Percentiles rank a stretch among this genome's conserved stretches.
These are phyloP conservation scores for Pythium vanterpoolii DNA, from an alignment of 352 stramenopile species.

Conservation along the genomic window DNA sequence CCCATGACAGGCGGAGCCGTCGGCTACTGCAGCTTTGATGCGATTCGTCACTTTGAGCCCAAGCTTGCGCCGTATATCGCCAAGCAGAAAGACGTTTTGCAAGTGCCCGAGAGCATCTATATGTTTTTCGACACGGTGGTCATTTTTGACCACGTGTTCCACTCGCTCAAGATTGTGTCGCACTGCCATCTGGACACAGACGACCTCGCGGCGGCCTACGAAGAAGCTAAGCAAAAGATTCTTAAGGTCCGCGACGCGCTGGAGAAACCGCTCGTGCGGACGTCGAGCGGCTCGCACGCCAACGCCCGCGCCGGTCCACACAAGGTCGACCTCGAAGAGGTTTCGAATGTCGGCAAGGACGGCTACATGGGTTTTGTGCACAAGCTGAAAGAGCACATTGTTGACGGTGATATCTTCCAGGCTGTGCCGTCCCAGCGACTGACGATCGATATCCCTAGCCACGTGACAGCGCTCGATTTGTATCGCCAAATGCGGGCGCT, in stretches of 20 bases:
- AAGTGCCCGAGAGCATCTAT: slow-evolving; percentile 87
- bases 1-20: slow-evolving; percentile 87
- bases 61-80: slow-evolving; percentile 77
- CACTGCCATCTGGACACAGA: slow-evolving; percentile 71
- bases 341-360: slow-evolving; percentile 78
- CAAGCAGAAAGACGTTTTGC: slow-evolving; percentile 69
- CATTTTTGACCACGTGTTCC: slow-evolving; percentile 89
- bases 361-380: slow-evolving; percentile 88
- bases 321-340: slow-evolving; percentile 67
- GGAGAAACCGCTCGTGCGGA: slow-evolving; percentile 53
- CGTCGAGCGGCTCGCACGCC: slow-evolving; percentile 53
- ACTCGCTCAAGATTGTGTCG: slow-evolving; percentile 88
- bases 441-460: slow-evolving; percentile 55
- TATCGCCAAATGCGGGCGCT: slow-evolving; percentile 88
- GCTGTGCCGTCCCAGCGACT: slow-evolving; percentile 84
- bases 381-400: slow-evolving; percentile 86
- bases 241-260: slow-evolving; percentile 54
- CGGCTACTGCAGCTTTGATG: slow-evolving; percentile 87
- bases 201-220: slow-evolving; percentile 64
- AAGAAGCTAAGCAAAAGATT: slow-evolving; percentile 73
- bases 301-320: slow-evolving; percentile 30
- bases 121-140: slow-evolving; percentile 90
- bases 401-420: slow-evolving; percentile 90
- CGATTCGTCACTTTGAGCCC: slow-evolving; percentile 87
- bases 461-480: slow-evolving; percentile 73